Evolutionary conservation across 1,284 basidiomycete species (phyloP), one percentile per base, ranked within the genome.

Genomic region (Malassezia brasiliensis): DNA sequence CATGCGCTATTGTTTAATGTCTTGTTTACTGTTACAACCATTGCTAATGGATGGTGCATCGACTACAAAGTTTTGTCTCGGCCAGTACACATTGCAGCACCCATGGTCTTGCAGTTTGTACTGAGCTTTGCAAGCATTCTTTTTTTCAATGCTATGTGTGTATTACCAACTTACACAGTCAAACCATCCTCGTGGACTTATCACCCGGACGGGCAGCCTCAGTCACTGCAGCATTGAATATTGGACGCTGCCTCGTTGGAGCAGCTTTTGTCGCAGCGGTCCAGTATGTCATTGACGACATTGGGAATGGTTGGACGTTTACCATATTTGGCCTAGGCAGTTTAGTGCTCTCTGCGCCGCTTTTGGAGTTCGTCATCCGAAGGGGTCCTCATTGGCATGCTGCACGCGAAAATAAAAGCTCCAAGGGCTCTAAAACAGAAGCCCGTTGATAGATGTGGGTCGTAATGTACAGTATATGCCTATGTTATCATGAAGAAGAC

Each of bases 141-240:
- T 36, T 50, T 32, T 28, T 56, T 45, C 37, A 56, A 50, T 28
- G 31, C 40, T 10, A 49, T 55, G 45, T 47, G n/a, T n/a, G 45
- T 34, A 5, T 25, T 25, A 0, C 17, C 46, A 47, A 34, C 45
- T 47, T 2, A 47, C 35, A 6, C 45, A 61, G 41, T 53, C 59
- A 36, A 32, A 52, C 55, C 8, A 35, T 57, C 5, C 55, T 57
- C 2, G 55, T 57, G 15, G 55, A 57, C 30, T 12, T 57, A 11
- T 28, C 32, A 7, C 50, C 46, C 4, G 15, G 19, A 4, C 50
- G 50, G 10, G 55, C 55, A 5, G 55, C 55, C 8, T 57, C 55
- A 3, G 50, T 57, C n/a, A 52, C 50, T 5, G 55, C 55, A 20
- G 50, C 55, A 7, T 19, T 57, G 17, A 57, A 57, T 20, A 57